Base-by-base conservation (phyloP, 352 stramenopile genomes). In the Globisporangium rhizosaccharum region DNA sequence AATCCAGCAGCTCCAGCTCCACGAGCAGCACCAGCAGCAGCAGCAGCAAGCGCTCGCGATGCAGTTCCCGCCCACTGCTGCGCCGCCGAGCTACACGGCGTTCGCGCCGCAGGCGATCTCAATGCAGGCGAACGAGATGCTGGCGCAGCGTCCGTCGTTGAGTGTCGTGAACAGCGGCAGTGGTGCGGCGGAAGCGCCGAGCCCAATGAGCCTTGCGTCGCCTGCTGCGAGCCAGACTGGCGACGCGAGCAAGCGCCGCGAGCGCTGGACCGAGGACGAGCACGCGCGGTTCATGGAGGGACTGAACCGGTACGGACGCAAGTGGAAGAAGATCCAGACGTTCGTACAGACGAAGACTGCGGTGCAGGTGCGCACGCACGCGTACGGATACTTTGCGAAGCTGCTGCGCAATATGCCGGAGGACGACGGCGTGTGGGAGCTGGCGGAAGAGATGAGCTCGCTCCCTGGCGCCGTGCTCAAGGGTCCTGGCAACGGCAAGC, bases 281-380 rank as follows among this genome's bases (percentile, higher is more conserved):
- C 84, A 93, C 59, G 81, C 81, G 17, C 74, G 77, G 12, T 93
- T 93, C 67, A 91, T 93, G 82, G 81, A 93, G 62, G 84, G 84
- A 0, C 62, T 93, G n/a, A 90, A 91, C 67, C 76, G 77, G 30
- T 93, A 91, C 61, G 84, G 84, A 25, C 84, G 84, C 60, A 93
- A 93, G 62, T 93, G 84, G 84, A 93, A 93, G 67, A 93, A 93
- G 59, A 93, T 93, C 53, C 84, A 93, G 66, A 85, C 75, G 45
- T 88, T 89, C 42, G 84, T 93, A 39, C 82, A 89, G 69, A 93
- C 84, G 20, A 93, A 93, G 75, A 93, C 84, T 3, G 84, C 82
- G 5, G 84, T 93, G 5, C 84, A 93, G 58, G 84, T 93, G 17
- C 81, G 84, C 52, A 93, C 84, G 7, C 84, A 93, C 62, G 84